Evolutionary conservation across 179 eudicot species (phyloP), one percentile per base, ranked within the genome.

Genomic region (Spinacia oleracea): DNA sequence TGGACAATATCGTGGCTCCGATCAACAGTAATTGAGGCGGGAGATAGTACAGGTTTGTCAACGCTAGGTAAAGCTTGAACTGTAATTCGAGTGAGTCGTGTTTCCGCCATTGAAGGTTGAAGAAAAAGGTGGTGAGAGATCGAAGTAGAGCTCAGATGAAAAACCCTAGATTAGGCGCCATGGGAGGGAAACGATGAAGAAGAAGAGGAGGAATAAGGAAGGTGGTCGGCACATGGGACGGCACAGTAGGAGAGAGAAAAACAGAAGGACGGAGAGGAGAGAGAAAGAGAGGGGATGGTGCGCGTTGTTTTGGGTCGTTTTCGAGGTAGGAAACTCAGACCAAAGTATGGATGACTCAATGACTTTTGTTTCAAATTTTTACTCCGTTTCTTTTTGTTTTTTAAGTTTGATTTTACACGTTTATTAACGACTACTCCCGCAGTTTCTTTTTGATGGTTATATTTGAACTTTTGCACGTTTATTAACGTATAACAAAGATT

Each of bases 271-370:
- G n/a, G n/a, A n/a, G n/a, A n/a, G n/a, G n/a, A 53, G 23, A 14
- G 69, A 58, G 67, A 34, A 15, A 56, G 76, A 79, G 71, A 50
- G 55, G 50, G 43, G 74, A 32, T 62, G 87, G 78, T 74, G 74
- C 69, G 81, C 58, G 80, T 68, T 67, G 83, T 45, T 77, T 83
- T 62, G 84, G 76, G 87, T 84, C 84, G 82, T 79, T 84, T 78
- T 84, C 87, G 74, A 81, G 84, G 84, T 70, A 63, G 65, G 77
- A 84, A 78, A 34, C 59, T 64, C 80, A 70, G 78, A 63, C 77
- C 80, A 45, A 68, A 67, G 40, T 35, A 48, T 32, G 56, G 67
- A 56, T 21, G 27, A 59, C 64, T n/a, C 11, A n/a, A n/a, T n/a
- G 9, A 21, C 27, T 59, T 23, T 21, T 58, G 23, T 23, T 59